Evolutionary conservation across 2,329 filamentous ascomycete species (phyloP).

Genomic region (Alternaria angustiovoidea): DNA sequence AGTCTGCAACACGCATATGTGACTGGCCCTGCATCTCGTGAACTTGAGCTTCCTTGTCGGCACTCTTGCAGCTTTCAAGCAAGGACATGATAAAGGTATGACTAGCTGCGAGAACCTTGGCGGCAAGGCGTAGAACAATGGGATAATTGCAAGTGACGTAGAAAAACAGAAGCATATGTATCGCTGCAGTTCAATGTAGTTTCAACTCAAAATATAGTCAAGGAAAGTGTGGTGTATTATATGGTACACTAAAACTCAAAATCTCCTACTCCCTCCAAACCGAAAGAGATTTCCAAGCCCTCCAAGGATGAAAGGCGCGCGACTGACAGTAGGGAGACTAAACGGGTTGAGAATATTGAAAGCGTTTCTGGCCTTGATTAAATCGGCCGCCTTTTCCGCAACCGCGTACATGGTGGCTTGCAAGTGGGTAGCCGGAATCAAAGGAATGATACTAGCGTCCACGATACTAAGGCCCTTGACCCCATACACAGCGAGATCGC

Average conservation of each 20-base stretch:
- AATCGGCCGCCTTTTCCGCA: slow-evolving; percentile 44
- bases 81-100: no score
- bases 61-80: no score
- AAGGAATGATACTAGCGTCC: slow-evolving; percentile 42
- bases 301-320: neutral
- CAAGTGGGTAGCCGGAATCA: slow-evolving; percentile 41
- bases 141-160: no score
- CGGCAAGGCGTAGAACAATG: no score
- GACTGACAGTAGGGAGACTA: neutral
- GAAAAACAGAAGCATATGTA: no score
- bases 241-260: neutral
- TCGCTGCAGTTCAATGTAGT: no score
- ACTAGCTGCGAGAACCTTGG: no score
- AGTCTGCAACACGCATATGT: no score
- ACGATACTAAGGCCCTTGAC: slow-evolving; percentile 39
- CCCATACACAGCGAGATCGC: slow-evolving; percentile 36
- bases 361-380: slow-evolving; percentile 34
- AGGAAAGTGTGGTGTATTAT: neutral
- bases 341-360: neutral
- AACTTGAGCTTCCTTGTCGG: no score
- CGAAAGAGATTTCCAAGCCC: neutral
- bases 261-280: neutral
- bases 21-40: no score
- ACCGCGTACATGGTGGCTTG: slow-evolving; percentile 44
- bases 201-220: neutral